Percentiles rank a stretch among this genome's conserved stretches.
Conservation (phyloP, 192 early-diverging fungal genomes). For the Phycomyces blakesleeanus region DNA sequence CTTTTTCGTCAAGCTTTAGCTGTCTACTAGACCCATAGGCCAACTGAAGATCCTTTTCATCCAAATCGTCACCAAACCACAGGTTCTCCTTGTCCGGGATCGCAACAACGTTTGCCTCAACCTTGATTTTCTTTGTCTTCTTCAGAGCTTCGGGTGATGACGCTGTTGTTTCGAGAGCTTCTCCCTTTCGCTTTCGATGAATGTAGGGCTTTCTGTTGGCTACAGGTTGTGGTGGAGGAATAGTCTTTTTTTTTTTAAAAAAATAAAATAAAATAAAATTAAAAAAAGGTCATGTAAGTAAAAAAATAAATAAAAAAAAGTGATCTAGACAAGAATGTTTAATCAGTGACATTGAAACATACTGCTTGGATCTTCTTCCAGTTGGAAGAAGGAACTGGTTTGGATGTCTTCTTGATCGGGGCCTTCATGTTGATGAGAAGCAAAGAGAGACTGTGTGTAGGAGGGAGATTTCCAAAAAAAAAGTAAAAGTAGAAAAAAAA, state of each 20-base stretch:
- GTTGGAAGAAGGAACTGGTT: slow-evolving; percentile 43
- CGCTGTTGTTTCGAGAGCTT: slow-evolving; percentile 14
- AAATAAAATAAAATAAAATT: too few relatives aligned
- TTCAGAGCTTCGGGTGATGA: slow-evolving; percentile 13
- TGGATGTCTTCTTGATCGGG: slow-evolving; percentile 12
- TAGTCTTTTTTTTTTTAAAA: slow-evolving; percentile 11
- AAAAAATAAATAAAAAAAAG: too few relatives aligned
- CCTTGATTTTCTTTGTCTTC: not conserved
- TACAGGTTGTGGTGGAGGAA: slow-evolving; percentile 14
- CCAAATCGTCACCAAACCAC: slow-evolving; percentile 53
- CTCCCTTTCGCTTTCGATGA: slow-evolving; percentile 11
- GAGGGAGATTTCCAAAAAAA: not conserved
- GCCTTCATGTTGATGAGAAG: not conserved
- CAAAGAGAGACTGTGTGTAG: too few relatives aligned
- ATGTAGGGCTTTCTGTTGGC: slow-evolving; percentile 32
- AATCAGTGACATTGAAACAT: not conserved
- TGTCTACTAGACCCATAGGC: slow-evolving; percentile 40
- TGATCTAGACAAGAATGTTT: too few relatives aligned
- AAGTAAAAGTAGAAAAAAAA: slow-evolving; percentile 11
- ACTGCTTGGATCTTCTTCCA: slow-evolving; percentile 48
- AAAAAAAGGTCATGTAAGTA: too few relatives aligned
- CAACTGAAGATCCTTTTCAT: slow-evolving; percentile 41
- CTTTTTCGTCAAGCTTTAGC: slow-evolving; percentile 18
- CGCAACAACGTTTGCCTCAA: not conserved
- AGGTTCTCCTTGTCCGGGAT: slow-evolving; percentile 40